A percentile compares a stretch with the other conserved stretches of the same genome.
Evolutionary conservation across 2,329 filamentous ascomycete genomes (phyloP).

Genomic region (Talaromyces sp.): DNA sequence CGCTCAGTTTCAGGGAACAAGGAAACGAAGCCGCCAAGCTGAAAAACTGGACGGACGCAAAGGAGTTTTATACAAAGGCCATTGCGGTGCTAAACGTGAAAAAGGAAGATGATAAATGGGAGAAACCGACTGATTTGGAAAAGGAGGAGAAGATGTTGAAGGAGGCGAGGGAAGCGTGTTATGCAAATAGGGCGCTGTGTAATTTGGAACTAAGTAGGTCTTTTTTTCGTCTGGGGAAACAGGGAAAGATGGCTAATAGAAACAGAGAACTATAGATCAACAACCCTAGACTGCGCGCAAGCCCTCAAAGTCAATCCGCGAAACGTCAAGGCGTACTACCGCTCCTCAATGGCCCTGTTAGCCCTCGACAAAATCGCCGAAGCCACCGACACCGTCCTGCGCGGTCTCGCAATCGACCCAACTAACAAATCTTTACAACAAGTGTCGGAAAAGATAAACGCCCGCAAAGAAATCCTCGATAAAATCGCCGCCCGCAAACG

Average conservation of each 20-base stretch:
- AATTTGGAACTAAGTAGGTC: conserved; percentile 72
- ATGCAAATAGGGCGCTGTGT: conserved; percentile 85
- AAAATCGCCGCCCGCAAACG: conserved; percentile 56
- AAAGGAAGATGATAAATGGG: conserved; percentile 55
- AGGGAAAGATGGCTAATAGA: background rate
- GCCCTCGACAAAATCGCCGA: conserved; percentile 74
- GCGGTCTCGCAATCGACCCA: conserved; percentile 68
- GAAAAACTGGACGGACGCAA: conserved; percentile 74
- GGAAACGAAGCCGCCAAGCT: conserved; percentile 83
- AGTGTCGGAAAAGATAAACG: conserved; percentile 62
- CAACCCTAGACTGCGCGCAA: conserved; percentile 77
- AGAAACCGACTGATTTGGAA: conserved; percentile 51
- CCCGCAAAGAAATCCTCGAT: conserved; percentile 56
- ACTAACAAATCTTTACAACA: conserved; percentile 64
- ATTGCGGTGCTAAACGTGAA: conserved; percentile 62
- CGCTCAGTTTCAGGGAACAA: conserved; percentile 79
- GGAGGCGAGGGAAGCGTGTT: conserved; percentile 68
- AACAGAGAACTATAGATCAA: conserved; percentile 79
- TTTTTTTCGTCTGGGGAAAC: conserved; percentile 19
- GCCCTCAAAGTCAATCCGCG: conserved; percentile 72
- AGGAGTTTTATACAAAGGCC: conserved; percentile 90
- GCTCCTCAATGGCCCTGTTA: conserved; percentile 73
- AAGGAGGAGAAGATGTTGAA: conserved; percentile 63
- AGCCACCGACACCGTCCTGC: conserved; percentile 69
- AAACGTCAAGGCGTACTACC: conserved; percentile 90